Evolutionary conservation across 306 rosid genomes (phyloP), one percentile per base, ranked within the genome.

Genomic region (Calophaca sinica): DNA sequence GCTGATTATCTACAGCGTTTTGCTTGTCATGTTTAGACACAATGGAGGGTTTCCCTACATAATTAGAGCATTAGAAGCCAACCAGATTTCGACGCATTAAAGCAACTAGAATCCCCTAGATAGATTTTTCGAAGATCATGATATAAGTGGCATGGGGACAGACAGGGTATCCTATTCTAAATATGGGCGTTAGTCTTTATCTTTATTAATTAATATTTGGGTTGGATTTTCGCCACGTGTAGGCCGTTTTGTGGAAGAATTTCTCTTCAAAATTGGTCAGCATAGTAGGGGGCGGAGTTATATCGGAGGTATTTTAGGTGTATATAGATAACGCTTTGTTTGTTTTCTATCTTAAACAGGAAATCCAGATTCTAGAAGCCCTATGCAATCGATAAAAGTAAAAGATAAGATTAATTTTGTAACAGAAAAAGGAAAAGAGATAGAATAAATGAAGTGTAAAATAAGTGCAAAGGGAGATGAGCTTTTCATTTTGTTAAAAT

Each of bases 41-140:
- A 20, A 20, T 20, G 26, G 26, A 20, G 26, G 26, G 26, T 20
- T 20, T 20, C 26, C 26, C 26, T 20, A 0, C 26, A 20, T 20
- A 20, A 20, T 20, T 20, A 20, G 26, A 20, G 26, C 26, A 20
- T 20, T 20, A 20, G 26, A 20, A 70, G 5, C 88, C 88, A 88
- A 84, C 33, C 62, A 52, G 14, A 33, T 20, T 5, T 72, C 4
- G 70, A 72, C 92, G 70, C 80, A 9, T 33, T 39, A 52, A 61
- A 62, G 70, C 5, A 58, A 59, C 38, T 52, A 58, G 84, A 80
- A 66, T 5, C 14, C 60, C 49, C 5, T 4, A 15, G 57, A 60
- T 39, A 44, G 4, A 78, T 20, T 74, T 57, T 49, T n/a, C n/a
- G 1, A 50, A 79, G 28, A 82, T 55, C 14, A 7, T 14, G 0